Evolutionary conservation across 176 grass and related monocot species (phyloP), one percentile per base, ranked within the genome.

Genomic region (Oryza meridionalis): DNA sequence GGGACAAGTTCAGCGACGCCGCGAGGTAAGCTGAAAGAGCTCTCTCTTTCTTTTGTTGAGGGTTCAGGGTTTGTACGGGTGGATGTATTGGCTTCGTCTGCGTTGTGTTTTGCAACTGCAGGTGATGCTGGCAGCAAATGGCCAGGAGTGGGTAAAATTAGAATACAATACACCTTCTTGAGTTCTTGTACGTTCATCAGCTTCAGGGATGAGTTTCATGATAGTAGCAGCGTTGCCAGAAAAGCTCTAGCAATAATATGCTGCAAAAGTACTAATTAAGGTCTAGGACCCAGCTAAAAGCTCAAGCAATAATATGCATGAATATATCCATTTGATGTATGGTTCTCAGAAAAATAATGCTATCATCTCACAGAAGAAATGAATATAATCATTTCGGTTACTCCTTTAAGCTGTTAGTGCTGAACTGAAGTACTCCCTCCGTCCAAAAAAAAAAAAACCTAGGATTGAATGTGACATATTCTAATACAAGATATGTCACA

Each of bases 1-100:
- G 40, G 31, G 65, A 82, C 55, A 86, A 59, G 67, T 58, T 31
- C 29, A 31, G 29, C 29, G 29, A 13, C 83, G 16, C 9, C 72
- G 19, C 65, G 17, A 89, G 82, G 50, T 89, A 84, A 89, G 75
- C 21, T 59, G 15, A 55, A 19, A 35, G 22, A 25, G 1, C 31
- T 31, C 29, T 32, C 11, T 62, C 21, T 64, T 87, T 8, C 9
- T 44, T 76, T 29, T 11, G 42, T 10, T 40, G 22, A 74, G 13
- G 40, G 58, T 42, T 25, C 31, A 67, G 76, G 65, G 58, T 77
- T 77, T 44, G 33, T 46, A 24, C 43, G 66, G 66, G 53, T 26
- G 43, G 26, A 74, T 31, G 47, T 32, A 24, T 59, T 58, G 70
- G 70, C 72, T 70, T 77, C 73, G 29, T 77, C 37, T 43, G 43